Evolutionary conservation across 139 green algal species (phyloP).

Genomic region (Parachlorella kessleri): DNA sequence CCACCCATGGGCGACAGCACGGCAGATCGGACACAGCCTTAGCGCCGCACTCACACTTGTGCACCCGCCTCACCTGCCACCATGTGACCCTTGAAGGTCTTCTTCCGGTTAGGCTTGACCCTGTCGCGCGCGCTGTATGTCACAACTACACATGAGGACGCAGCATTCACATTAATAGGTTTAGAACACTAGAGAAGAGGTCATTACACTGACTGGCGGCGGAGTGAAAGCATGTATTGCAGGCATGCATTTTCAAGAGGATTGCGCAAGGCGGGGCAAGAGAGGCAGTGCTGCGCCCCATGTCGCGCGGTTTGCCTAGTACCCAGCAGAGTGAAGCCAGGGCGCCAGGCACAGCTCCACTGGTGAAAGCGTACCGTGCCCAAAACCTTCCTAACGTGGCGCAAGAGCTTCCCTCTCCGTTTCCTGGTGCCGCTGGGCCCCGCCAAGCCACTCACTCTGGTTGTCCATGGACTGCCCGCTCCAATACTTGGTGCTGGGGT

Average conservation of each 20-base stretch:
- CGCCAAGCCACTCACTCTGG: slow-evolving; percentile 44
- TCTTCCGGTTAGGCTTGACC: slow-evolving; percentile 95
- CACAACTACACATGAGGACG: slow-evolving; percentile 60
- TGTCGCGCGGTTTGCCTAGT: no score
- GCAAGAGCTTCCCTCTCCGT: no score
- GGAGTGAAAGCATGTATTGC: neutral
- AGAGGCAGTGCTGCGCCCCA: neutral
- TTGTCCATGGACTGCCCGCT: slow-evolving; percentile 76
- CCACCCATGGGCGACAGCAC: no score
- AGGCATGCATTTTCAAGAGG: neutral
- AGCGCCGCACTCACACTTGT: neutral
- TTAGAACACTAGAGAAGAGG: no score
- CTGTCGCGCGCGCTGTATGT: slow-evolving; percentile 89
- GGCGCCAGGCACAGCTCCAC: no score
- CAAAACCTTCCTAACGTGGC: no score
- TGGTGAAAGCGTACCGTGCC: no score
- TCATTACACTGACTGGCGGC: no score
- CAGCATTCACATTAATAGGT: neutral
- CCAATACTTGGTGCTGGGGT: slow-evolving; percentile 80
- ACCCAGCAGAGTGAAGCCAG: no score
- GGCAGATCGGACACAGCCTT: no score
- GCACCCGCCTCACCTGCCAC: slow-evolving; percentile 48
- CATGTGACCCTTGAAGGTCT: slow-evolving; percentile 94
- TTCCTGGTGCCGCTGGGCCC: no score
- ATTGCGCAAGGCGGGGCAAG: neutral